These are phyloP conservation scores for Amylostereum chailletii DNA, from an alignment of 1,284 basidiomycete genomes.

Conservation along the genomic window DNA sequence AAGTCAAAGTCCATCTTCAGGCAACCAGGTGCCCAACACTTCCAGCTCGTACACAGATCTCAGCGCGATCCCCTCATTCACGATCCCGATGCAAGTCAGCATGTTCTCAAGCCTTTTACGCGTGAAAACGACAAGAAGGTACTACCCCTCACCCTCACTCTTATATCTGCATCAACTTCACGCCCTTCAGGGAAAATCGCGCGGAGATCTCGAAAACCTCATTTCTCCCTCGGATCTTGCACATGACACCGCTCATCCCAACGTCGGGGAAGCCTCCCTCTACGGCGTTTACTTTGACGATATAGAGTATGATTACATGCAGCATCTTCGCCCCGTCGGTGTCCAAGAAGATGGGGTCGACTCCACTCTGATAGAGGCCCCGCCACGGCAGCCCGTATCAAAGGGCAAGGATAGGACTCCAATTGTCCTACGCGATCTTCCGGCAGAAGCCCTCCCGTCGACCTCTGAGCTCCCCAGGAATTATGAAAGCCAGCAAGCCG, in stretches of 20 bases:
- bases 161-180: not conserved
- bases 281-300: constrained; percentile 97
- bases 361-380: constrained; percentile 69
- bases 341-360: constrained; percentile 69
- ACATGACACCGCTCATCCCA: constrained; percentile 33
- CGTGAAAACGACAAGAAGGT: constrained; percentile 69
- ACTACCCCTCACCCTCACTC: constrained; percentile 1
- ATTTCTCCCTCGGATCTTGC: constrained; percentile 55
- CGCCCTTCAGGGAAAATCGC: constrained; percentile 57
- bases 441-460: constrained; percentile 68
- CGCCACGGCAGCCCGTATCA: constrained; percentile 28
- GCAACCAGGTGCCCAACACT: constrained; percentile 83
- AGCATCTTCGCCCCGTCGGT: constrained; percentile 82
- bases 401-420: constrained; percentile 28
- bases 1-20: constrained; percentile 76
- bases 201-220: constrained; percentile 61
- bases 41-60: constrained; percentile 95
- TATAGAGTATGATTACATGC: constrained; percentile 98
- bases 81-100: constrained; percentile 82
- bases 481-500: constrained; percentile 65
- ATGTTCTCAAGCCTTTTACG: constrained; percentile 82
- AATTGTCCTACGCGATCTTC: constrained; percentile 43
- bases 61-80: constrained; percentile 94
- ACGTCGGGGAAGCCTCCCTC: constrained; percentile 79
- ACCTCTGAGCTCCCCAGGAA: constrained; percentile 64